Conservation (phyloP, 306 rosid genomes). For the Ammopiptanthus mongolicus region DNA sequence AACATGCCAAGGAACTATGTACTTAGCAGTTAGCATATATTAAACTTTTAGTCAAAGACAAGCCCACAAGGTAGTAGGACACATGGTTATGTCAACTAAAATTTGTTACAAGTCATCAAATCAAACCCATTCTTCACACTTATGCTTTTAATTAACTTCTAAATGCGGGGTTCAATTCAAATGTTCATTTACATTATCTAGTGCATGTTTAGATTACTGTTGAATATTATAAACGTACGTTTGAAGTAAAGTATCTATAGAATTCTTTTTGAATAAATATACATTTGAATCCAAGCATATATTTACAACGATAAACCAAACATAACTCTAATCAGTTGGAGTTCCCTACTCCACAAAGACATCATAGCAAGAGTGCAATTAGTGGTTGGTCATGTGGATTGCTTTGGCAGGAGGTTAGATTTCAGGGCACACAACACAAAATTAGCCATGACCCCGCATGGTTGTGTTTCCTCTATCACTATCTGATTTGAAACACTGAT, state of each 20-base stretch:
- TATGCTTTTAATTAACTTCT: not conserved
- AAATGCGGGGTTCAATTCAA: not conserved
- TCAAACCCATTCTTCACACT: not conserved
- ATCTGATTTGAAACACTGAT: conserved; percentile 34
- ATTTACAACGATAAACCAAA: too few relatives aligned
- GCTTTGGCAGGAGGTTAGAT: conserved; percentile 33
- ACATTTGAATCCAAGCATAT: too few relatives aligned
- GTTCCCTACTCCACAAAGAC: not conserved
- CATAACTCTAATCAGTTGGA: conserved; percentile 19
- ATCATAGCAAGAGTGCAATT: conserved; percentile 2
- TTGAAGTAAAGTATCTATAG: too few relatives aligned
- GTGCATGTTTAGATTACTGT: too few relatives aligned
- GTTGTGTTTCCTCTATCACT: conserved; percentile 37
- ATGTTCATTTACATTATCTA: conserved; percentile 2
- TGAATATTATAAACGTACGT: too few relatives aligned
- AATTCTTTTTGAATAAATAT: too few relatives aligned
- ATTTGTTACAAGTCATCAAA: conserved; percentile 13
- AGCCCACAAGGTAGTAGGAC: conserved; percentile 28
- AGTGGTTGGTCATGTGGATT: conserved; percentile 40
- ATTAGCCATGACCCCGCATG: conserved; percentile 28
- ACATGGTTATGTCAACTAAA: conserved; percentile 8
- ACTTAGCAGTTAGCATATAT: not conserved
- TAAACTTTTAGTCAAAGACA: conserved; percentile 24
- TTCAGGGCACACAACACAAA: conserved; percentile 16
- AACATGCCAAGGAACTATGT: not conserved